Percentiles rank a stretch among this genome's conserved stretches.
Conservation (phyloP, 1,284 basidiomycete species). For the Ganoderma lucidum region DNA sequence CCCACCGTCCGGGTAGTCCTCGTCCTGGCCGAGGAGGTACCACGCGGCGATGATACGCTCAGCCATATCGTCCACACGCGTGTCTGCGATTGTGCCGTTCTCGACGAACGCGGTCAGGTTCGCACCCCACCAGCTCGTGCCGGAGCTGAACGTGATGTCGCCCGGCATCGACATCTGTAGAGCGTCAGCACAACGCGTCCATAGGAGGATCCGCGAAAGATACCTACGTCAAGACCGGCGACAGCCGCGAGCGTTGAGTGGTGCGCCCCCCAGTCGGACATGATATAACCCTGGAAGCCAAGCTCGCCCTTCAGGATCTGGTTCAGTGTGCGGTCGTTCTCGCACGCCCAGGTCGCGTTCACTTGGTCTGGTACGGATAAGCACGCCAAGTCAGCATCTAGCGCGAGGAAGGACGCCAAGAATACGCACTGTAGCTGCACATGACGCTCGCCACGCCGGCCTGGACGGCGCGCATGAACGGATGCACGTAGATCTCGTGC, state of each 20-base stretch:
- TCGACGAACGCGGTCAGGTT: constrained; percentile 74
- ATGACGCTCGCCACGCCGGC: constrained; percentile 82
- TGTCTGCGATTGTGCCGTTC: constrained; percentile 71
- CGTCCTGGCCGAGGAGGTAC: constrained; percentile 72
- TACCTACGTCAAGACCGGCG: constrained; percentile 69
- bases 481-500: constrained; percentile 77
- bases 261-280: constrained; percentile 76
- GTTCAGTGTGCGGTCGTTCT: constrained; percentile 81
- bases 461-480: constrained; percentile 79
- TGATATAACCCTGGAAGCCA: constrained; percentile 80
- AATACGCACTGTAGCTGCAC: constrained; percentile 69
- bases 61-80: constrained; percentile 76
- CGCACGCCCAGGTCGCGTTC: constrained; percentile 84
- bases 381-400: background rate
- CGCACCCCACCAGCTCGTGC: constrained; percentile 63
- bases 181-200: background rate
- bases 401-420: background rate
- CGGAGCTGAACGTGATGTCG: constrained; percentile 61
- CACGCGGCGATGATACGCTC: constrained; percentile 69
- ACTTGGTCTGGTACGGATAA: constrained; percentile 57
- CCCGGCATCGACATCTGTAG: constrained; percentile 76
- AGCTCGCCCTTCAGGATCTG: constrained; percentile 82
- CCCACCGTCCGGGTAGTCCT: constrained; percentile 56
- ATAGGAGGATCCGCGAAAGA: background rate
- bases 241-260: constrained; percentile 65